Conservation (phyloP, 805 yeast species). For the Candida anglica region DNA sequence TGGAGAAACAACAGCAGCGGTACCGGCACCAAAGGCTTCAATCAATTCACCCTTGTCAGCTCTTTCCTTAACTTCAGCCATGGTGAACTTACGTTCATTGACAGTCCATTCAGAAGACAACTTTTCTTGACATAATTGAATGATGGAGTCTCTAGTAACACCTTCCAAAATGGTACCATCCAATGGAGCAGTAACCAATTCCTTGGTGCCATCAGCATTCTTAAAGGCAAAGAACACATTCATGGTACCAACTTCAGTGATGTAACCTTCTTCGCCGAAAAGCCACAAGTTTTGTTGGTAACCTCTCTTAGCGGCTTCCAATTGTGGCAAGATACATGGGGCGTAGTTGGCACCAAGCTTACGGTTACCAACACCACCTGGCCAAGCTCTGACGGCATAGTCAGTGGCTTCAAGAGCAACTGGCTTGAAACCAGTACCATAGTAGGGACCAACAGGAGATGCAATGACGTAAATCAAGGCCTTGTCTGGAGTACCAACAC, state of each 20-base stretch:
- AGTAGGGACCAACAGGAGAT: conserved; percentile 96
- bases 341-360: conserved; percentile 98
- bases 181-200: conserved; percentile 91
- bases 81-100: conserved; percentile 79
- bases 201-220: conserved; percentile 80
- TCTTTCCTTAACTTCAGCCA: conserved; percentile 73
- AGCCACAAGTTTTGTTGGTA: conserved; percentile 96
- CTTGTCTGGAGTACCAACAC: conserved; percentile 77
- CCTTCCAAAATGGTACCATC: conserved; percentile 98
- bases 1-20: conserved; percentile 96
- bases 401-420: conserved; percentile 93
- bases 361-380: conserved; percentile 96
- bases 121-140: conserved; percentile 71
- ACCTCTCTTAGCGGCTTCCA: conserved; percentile 86
- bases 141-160: conserved; percentile 88
- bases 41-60: conserved; percentile 78
- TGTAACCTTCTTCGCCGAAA: conserved; percentile 79
- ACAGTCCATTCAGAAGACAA: conserved; percentile 77
- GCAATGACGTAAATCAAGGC: conserved; percentile 85
- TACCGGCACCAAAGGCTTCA: conserved; percentile 96
- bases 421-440: conserved; percentile 90
- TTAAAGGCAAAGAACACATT: conserved; percentile 86
- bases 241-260: conserved; percentile 98
- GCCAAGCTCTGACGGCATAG: conserved; percentile 98
- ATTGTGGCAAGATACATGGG: conserved; percentile 88